Percentiles rank a stretch among this genome's conserved stretches.
Evolutionary conservation across 805 yeast genomes (phyloP).

Genomic region (Lipomyces spencermartinsiae): DNA sequence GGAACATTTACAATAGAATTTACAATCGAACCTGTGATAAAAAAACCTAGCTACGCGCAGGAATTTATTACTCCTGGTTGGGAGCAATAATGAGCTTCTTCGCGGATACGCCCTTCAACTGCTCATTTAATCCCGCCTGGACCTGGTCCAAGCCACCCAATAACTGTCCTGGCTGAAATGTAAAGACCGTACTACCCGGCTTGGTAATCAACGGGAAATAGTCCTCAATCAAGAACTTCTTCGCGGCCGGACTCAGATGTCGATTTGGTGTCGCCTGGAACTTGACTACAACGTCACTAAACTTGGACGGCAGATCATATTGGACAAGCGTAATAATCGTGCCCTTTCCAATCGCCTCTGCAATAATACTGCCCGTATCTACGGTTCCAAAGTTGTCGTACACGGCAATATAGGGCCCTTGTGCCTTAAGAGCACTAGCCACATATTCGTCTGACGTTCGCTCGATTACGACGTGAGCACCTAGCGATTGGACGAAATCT

Average conservation of each 20-base stretch:
- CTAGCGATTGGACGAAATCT: not conserved
- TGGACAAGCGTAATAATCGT: not conserved
- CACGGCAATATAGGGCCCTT: not conserved
- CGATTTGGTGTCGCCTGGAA: not conserved
- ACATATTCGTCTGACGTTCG: not conserved
- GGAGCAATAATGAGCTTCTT: not conserved
- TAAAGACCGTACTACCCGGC: slow-evolving; percentile 4
- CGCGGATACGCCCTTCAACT: slow-evolving; percentile 6
- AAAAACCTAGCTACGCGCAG: no score
- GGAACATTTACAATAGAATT: not conserved
- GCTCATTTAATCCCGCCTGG: not conserved
- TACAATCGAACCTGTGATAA: no score
- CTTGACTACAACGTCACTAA: not conserved
- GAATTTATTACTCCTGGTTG: not conserved
- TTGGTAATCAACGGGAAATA: not conserved
- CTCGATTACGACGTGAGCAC: slow-evolving; percentile 6
- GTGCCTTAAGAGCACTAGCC: not conserved
- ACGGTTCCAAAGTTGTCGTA: slow-evolving; percentile 3
- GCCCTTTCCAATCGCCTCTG: slow-evolving; percentile 3
- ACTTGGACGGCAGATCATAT: not conserved
- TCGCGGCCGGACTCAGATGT: not conserved
- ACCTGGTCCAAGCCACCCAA: slow-evolving; percentile 6
- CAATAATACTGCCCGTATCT: not conserved
- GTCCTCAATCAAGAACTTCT: slow-evolving; percentile 2
- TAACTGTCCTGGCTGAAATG: not conserved